Conservation (phyloP, 768 basidiomycete species). For the Mycena olivaceomarginata region DNA sequence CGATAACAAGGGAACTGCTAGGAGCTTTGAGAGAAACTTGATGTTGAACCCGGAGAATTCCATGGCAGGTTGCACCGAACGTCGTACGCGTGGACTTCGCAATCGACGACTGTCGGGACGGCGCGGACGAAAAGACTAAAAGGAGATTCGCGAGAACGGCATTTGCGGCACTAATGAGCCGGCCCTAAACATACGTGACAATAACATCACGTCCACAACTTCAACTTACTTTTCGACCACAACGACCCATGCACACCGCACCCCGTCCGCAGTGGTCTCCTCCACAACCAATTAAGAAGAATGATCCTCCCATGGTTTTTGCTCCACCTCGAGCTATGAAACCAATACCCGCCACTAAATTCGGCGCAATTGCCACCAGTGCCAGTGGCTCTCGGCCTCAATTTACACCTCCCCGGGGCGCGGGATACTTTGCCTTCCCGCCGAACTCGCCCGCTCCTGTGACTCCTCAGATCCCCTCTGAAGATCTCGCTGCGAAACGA, state of each 20-base stretch:
- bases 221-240: not conserved
- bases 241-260: conserved; percentile 7
- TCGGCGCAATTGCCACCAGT: conserved; percentile 20
- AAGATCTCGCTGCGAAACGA: conserved; percentile 20
- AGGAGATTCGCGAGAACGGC: no score
- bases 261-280: conserved; percentile 21
- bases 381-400: not conserved
- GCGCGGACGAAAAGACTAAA: no score
- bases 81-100: no score
- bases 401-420: conserved; percentile 18
- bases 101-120: no score
- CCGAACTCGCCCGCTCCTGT: not conserved
- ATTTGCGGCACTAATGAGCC: not conserved
- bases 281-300: not conserved
- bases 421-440: conserved; percentile 44
- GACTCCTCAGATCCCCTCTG: not conserved
- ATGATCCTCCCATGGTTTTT: conserved; percentile 20
- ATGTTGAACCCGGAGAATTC: conserved; percentile 14
- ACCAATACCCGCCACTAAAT: conserved; percentile 31
- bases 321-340: conserved; percentile 28
- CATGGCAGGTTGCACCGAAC: not conserved
- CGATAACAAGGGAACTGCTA: conserved; percentile 8
- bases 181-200: not conserved
- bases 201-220: not conserved
- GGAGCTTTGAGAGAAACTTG: conserved; percentile 15